Evolutionary conservation across 768 basidiomycete genomes (phyloP).

Genomic region (Crassisporium funariophilum): DNA sequence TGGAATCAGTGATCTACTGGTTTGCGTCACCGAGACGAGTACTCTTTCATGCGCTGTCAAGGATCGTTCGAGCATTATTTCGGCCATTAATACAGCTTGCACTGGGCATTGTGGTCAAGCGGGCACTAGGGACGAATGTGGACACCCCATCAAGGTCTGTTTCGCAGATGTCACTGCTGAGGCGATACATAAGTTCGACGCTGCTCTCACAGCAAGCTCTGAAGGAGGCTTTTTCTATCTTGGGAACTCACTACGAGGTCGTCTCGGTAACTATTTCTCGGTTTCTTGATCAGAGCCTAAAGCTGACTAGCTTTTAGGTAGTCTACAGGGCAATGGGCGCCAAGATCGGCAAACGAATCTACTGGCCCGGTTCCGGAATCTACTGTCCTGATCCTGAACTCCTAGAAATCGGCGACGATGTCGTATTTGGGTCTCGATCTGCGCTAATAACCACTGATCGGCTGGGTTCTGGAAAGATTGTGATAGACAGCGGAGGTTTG

Average conservation of each 20-base stretch:
- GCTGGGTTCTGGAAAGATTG: conserved; percentile 40
- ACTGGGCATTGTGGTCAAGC: conserved; percentile 43
- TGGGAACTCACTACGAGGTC: conserved; percentile 48
- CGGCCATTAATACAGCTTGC: conserved; percentile 40
- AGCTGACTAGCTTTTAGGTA: conserved; percentile 22
- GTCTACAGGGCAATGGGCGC: conserved; percentile 52
- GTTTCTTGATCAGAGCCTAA: background rate
- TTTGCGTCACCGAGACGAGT: conserved; percentile 43
- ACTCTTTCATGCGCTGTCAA: conserved; percentile 40
- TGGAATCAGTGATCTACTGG: conserved; percentile 46
- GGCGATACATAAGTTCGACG: conserved; percentile 40
- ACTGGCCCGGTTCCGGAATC: conserved; percentile 51
- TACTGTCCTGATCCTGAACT: conserved; percentile 50
- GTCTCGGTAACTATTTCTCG: conserved; percentile 37
- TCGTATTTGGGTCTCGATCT: conserved; percentile 49
- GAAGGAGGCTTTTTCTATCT: conserved; percentile 40
- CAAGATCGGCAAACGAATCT: conserved; percentile 47
- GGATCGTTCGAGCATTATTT: conserved; percentile 38
- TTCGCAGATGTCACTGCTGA: conserved; percentile 32
- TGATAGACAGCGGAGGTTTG: conserved; percentile 42
- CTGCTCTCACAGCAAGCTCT: conserved; percentile 39
- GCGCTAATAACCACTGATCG: conserved; percentile 47
- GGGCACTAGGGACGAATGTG: conserved; percentile 40
- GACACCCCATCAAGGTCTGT: conserved; percentile 25
- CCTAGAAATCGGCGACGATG: conserved; percentile 49